Percentiles rank a stretch among this genome's conserved stretches.
Conservation (phyloP, 2,329 filamentous ascomycete genomes). For the Torrubiella hemipterigena region DNA sequence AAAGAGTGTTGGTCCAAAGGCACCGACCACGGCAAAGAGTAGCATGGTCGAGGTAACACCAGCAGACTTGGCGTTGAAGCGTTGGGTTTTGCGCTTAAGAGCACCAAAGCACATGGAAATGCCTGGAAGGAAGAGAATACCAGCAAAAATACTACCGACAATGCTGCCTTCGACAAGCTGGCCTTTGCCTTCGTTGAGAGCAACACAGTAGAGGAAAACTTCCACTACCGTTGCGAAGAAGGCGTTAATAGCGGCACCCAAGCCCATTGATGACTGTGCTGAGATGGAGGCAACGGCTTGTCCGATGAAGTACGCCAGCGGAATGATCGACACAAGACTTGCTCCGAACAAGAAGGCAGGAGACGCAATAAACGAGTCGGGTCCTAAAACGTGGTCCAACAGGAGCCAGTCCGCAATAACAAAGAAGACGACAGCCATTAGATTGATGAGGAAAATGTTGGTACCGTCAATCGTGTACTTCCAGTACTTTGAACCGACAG, state of each 20-base stretch:
- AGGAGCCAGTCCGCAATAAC: constrained; percentile 89
- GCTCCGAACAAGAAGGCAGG: constrained; percentile 78
- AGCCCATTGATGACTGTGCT: constrained; percentile 94
- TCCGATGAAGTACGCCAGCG: constrained; percentile 94
- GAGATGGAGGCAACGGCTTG: constrained; percentile 98
- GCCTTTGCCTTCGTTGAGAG: constrained; percentile 82
- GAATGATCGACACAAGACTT: constrained; percentile 84
- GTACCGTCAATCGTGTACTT: constrained; percentile 98
- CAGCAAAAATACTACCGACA: constrained; percentile 94
- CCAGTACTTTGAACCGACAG: constrained; percentile 92
- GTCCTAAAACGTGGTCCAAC: constrained; percentile 53
- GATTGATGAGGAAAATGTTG: constrained; percentile 97
- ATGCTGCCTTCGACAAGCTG: constrained; percentile 93
- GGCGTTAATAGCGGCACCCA: constrained; percentile 93
- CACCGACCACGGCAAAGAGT: constrained; percentile 87
- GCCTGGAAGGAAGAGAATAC: constrained; percentile 86
- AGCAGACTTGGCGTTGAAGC: constrained; percentile 93
- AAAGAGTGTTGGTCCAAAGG: constrained; percentile 91
- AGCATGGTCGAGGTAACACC: constrained; percentile 98
- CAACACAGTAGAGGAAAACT: constrained; percentile 94
- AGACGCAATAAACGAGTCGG: constrained; percentile 65
- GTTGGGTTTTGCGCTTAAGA: constrained; percentile 93
- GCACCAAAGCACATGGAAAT: constrained; percentile 98
- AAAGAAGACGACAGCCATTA: constrained; percentile 87
- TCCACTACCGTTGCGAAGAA: constrained; percentile 98